A percentile compares a stretch with the other conserved stretches of the same genome.
These are phyloP conservation scores for Apiotrichum porosum DNA, from an alignment of 1,284 basidiomycete species.

Conservation along the genomic window DNA sequence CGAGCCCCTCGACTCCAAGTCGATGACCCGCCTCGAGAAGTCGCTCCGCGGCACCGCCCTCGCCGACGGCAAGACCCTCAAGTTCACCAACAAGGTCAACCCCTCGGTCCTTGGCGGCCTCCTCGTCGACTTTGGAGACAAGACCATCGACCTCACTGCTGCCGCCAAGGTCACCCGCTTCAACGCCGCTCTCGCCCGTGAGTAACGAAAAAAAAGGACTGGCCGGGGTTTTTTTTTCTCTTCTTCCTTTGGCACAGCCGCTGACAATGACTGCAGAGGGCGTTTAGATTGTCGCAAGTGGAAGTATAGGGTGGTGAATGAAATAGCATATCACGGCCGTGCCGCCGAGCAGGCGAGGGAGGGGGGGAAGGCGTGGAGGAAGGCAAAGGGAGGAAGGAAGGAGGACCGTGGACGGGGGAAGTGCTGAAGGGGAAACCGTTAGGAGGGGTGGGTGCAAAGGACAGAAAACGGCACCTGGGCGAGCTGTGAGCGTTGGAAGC, in stretches of 20 bases:
- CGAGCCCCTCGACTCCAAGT: conserved; percentile 64
- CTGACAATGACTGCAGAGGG: conserved; percentile 29
- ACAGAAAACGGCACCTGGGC: too few relatives aligned
- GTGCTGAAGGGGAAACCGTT: too few relatives aligned
- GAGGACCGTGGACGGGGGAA: not conserved
- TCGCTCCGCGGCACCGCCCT: conserved; percentile 77
- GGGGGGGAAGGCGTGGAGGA: too few relatives aligned
- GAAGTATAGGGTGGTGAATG: conserved; percentile 15
- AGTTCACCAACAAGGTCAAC: conserved; percentile 89
- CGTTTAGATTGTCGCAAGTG: conserved; percentile 24
- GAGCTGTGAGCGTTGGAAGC: too few relatives aligned
- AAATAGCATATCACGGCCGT: conserved; percentile 20
- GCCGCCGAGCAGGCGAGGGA: too few relatives aligned
- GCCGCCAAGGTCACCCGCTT: conserved; percentile 89
- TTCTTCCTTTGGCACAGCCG: not conserved
- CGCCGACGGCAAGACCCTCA: conserved; percentile 79
- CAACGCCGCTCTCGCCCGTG: conserved; percentile 79
- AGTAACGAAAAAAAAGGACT: conserved; percentile 21
- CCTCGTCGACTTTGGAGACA: conserved; percentile 95
- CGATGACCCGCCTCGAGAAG: conserved; percentile 72
- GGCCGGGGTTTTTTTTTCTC: not conserved
- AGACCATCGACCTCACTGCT: conserved; percentile 89
- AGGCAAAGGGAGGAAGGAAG: not conserved
- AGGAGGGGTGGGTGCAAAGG: too few relatives aligned
- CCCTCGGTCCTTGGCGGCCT: conserved; percentile 80